Conservation (phyloP, 164 flowering plant genomes). For the Sedum album region DNA sequence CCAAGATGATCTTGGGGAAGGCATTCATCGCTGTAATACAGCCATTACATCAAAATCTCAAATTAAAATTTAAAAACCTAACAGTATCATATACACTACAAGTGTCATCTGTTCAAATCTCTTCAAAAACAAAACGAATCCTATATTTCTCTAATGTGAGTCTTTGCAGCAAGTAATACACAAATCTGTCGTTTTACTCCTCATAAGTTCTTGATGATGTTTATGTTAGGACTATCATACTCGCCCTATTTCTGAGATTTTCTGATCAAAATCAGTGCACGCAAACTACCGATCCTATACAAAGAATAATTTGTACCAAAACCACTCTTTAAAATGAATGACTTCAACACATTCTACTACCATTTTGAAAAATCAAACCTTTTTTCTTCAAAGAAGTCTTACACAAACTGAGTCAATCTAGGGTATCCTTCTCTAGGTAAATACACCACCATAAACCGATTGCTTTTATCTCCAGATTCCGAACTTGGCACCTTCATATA, state of each 20-base stretch:
- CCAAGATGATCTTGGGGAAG: neutral
- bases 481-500: constrained; percentile 28
- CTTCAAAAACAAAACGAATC: neutral
- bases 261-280: neutral
- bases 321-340: neutral
- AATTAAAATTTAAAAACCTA: neutral
- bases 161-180: neutral
- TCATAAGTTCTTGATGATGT: neutral
- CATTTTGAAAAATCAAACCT: neutral
- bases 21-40: neutral
- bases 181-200: neutral
- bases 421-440: constrained; percentile 23
- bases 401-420: constrained; percentile 62
- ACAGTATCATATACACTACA: neutral
- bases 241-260: neutral
- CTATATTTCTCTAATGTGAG: neutral
- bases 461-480: constrained; percentile 31
- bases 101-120: neutral
- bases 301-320: neutral
- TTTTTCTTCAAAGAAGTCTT: constrained; percentile 15
- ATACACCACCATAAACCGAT: constrained; percentile 40
- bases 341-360: neutral
- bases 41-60: neutral
- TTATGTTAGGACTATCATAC: no score
- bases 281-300: neutral